Conservation (phyloP, 805 yeast species). For the Ogataea trehaloabstinens region DNA sequence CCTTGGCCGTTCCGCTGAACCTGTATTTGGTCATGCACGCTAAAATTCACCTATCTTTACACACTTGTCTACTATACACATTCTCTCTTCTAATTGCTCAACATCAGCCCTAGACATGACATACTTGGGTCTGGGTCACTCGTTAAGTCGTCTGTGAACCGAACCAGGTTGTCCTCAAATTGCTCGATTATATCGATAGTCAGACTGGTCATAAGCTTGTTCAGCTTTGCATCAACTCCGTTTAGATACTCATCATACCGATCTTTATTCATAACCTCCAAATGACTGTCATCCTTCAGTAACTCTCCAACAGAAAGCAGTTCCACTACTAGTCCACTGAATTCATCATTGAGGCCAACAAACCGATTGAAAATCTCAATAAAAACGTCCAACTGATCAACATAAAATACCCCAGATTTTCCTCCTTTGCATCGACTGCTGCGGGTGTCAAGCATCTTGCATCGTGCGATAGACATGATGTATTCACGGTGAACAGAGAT, state of each 20-base stretch:
- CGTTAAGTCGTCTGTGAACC: conserved; percentile 51
- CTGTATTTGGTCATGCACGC: no score
- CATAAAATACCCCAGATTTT: conserved; percentile 38
- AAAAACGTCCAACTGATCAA: conserved; percentile 40
- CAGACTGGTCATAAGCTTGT: conserved; percentile 39
- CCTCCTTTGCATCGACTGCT: conserved; percentile 30
- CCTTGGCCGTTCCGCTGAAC: no score
- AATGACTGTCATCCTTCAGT: conserved; percentile 17
- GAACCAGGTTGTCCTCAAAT: conserved; percentile 41
- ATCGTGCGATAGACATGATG: conserved; percentile 35
- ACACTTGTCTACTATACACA: no score
- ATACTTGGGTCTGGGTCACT: conserved; percentile 49
- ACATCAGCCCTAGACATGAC: conserved; percentile 42
- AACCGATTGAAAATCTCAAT: conserved; percentile 39
- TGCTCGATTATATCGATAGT: conserved; percentile 38
- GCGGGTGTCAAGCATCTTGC: conserved; percentile 33
- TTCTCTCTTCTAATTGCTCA: conserved; percentile 19
- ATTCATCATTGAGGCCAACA: conserved; percentile 35
- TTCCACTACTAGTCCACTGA: conserved; percentile 35
- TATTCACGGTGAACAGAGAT: conserved; percentile 33
- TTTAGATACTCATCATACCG: conserved; percentile 20
- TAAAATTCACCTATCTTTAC: no score
- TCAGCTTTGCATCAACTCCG: conserved; percentile 28
- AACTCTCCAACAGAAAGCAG: conserved; percentile 30
- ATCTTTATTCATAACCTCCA: conserved; percentile 24